Evolutionary conservation across 2,329 filamentous ascomycete species (phyloP).

Genomic region (Colletotrichum ledebouriae): DNA sequence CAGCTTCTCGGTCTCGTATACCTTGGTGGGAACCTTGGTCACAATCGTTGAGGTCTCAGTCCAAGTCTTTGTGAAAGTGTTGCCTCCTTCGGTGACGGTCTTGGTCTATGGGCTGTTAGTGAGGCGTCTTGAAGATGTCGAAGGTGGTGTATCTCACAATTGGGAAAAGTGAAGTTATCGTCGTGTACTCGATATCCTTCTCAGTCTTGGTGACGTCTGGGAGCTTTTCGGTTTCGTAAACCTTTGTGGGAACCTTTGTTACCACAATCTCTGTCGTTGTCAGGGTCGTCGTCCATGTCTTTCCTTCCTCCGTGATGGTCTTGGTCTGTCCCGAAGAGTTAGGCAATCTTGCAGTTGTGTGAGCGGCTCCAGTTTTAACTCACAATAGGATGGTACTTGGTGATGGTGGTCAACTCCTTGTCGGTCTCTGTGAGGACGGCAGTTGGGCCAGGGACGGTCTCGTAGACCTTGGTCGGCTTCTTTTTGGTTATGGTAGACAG

Average conservation of each 20-base stretch:
- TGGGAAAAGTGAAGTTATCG: conserved; percentile 51
- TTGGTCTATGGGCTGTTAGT: conserved; percentile 8
- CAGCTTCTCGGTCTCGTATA: conserved; percentile 52
- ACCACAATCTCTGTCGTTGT: conserved; percentile 48
- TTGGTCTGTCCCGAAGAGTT: conserved; percentile 19
- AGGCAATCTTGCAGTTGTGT: not conserved
- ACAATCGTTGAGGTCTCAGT: conserved; percentile 48
- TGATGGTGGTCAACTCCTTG: conserved; percentile 45
- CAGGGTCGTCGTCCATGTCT: conserved; percentile 43
- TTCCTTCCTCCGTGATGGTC: conserved; percentile 36
- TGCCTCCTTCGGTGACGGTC: conserved; percentile 36
- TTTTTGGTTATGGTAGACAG: conserved; percentile 49
- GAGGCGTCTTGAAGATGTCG: not conserved
- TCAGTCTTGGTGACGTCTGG: conserved; percentile 54
- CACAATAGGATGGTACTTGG: conserved; percentile 19
- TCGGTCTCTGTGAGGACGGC: conserved; percentile 49
- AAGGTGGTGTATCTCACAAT: not conserved
- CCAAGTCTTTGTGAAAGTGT: conserved; percentile 43
- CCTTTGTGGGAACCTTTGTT: conserved; percentile 49
- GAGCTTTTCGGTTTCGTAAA: conserved; percentile 52
- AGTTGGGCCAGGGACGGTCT: conserved; percentile 54
- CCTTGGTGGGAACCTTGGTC: conserved; percentile 49
- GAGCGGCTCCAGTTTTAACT: not conserved
- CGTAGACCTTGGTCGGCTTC: conserved; percentile 51
- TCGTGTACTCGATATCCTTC: conserved; percentile 50